Conservation (phyloP, 306 rosid genomes). For the Phaseolus lunatus region DNA sequence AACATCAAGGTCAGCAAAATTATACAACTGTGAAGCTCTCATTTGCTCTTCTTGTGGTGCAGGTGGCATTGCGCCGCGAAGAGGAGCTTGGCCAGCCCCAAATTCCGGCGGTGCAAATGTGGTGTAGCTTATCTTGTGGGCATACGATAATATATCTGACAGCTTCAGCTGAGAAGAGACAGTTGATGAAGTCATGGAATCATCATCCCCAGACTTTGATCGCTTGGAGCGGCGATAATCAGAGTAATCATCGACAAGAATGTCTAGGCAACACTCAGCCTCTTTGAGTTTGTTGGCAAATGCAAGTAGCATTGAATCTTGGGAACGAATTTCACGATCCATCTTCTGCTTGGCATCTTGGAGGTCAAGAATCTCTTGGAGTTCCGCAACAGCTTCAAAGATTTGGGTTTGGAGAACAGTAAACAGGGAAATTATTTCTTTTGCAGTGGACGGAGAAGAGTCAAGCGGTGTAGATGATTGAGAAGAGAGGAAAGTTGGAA, state of each 20-base stretch:
- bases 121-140: constrained; percentile 90
- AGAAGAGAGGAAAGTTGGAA: constrained; percentile 79
- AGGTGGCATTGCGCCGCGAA: constrained; percentile 89
- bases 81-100: constrained; percentile 87
- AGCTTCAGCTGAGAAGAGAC: constrained; percentile 72
- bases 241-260: constrained; percentile 83
- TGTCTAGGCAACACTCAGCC: constrained; percentile 82
- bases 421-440: constrained; percentile 74
- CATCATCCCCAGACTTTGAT: constrained; percentile 60
- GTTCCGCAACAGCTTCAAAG: constrained; percentile 87
- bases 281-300: constrained; percentile 85
- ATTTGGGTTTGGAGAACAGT: constrained; percentile 79
- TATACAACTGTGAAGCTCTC: constrained; percentile 93
- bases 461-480: constrained; percentile 56
- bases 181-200: constrained; percentile 59
- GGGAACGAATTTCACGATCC: constrained; percentile 65
- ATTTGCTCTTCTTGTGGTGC: constrained; percentile 97
- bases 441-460: constrained; percentile 67
- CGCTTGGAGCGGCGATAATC: constrained; percentile 73
- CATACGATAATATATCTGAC: constrained; percentile 78
- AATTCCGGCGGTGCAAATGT: constrained; percentile 96
- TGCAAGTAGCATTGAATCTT: constrained; percentile 67
- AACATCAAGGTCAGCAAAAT: constrained; percentile 83
- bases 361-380: constrained; percentile 88
- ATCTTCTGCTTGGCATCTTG: constrained; percentile 82